Percentiles rank a stretch among this genome's conserved stretches.
These are phyloP conservation scores for Camptophora hylomeconis DNA, from an alignment of 2,329 filamentous ascomycete genomes.

Conservation along the genomic window DNA sequence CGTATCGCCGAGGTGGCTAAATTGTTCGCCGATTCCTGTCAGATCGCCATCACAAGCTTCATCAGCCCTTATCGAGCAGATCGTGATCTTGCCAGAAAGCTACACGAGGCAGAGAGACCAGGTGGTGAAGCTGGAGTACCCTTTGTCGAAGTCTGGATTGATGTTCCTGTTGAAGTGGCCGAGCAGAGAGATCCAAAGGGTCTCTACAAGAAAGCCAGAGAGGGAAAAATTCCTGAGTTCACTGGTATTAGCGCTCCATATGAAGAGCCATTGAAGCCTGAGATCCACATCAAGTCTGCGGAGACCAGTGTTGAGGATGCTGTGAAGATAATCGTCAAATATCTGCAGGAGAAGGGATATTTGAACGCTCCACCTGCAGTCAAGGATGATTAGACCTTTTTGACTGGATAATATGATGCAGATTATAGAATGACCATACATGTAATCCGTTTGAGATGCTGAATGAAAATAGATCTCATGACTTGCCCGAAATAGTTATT, in stretches of 20 bases:
- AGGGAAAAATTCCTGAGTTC: slow-evolving; percentile 92
- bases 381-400: slow-evolving; percentile 11
- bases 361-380: slow-evolving; percentile 22
- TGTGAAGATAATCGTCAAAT: slow-evolving; percentile 70
- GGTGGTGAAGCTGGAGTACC: slow-evolving; percentile 54
- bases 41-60: slow-evolving; percentile 85
- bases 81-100: slow-evolving; percentile 63
- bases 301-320: slow-evolving; percentile 78
- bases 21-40: slow-evolving; percentile 82
- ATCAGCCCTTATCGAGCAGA: slow-evolving; percentile 91
- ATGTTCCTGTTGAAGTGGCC: slow-evolving; percentile 80
- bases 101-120: slow-evolving; percentile 54
- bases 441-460: no score
- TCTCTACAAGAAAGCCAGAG: slow-evolving; percentile 89
- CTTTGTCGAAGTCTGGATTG: slow-evolving; percentile 89
- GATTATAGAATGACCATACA: no score
- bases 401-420: no score
- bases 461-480: no score
- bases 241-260: slow-evolving; percentile 93
- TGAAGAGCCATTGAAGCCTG: slow-evolving; percentile 72
- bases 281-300: slow-evolving; percentile 76
- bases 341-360: slow-evolving; percentile 58
- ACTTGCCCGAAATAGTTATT: no score
- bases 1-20: slow-evolving; percentile 94
- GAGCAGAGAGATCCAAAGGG: slow-evolving; percentile 96